Percentiles rank a stretch among this genome's conserved stretches.
Evolutionary conservation across 176 grass and related monocot species (phyloP).

Genomic region (Urochloa ruziziensis): DNA sequence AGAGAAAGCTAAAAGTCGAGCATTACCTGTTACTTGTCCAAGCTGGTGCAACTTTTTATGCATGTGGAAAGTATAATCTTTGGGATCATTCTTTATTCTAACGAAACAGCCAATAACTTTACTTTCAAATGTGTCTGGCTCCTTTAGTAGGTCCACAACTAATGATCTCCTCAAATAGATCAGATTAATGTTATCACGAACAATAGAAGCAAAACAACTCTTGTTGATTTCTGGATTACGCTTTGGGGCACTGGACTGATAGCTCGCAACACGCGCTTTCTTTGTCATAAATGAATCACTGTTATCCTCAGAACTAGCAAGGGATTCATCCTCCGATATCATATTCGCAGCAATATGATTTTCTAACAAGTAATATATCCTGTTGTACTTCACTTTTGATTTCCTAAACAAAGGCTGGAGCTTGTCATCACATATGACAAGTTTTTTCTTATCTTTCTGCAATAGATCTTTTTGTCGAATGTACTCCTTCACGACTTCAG

Average conservation of each 20-base stretch:
- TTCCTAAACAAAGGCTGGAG: slow-evolving; percentile 66
- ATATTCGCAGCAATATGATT: slow-evolving; percentile 68
- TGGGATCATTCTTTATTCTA: slow-evolving; percentile 68
- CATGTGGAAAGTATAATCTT: slow-evolving; percentile 39
- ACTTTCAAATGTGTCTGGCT: slow-evolving; percentile 65
- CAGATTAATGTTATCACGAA: slow-evolving; percentile 60
- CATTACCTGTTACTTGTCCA: slow-evolving; percentile 74
- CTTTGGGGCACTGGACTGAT: slow-evolving; percentile 23
- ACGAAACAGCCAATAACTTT: slow-evolving; percentile 88
- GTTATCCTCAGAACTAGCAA: slow-evolving; percentile 54
- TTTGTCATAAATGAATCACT: slow-evolving; percentile 35
- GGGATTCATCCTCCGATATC: slow-evolving; percentile 46
- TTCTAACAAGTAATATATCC: slow-evolving; percentile 66
- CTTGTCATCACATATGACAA: slow-evolving; percentile 60
- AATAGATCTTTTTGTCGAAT: slow-evolving; percentile 51
- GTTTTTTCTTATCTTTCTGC: slow-evolving; percentile 56
- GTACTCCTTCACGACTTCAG: slow-evolving; percentile 67
- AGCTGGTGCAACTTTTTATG: slow-evolving; percentile 49
- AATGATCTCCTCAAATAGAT: slow-evolving; percentile 76
- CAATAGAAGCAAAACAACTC: slow-evolving; percentile 61
- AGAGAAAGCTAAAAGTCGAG: slow-evolving; percentile 21
- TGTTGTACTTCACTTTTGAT: slow-evolving; percentile 57
- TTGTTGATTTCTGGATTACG: slow-evolving; percentile 37
- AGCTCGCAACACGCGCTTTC: slow-evolving; percentile 18
- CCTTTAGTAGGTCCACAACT: slow-evolving; percentile 67